Evolutionary conservation across 768 basidiomycete genomes (phyloP).

Genomic region (Rhodosporidiobolus sp.): DNA sequence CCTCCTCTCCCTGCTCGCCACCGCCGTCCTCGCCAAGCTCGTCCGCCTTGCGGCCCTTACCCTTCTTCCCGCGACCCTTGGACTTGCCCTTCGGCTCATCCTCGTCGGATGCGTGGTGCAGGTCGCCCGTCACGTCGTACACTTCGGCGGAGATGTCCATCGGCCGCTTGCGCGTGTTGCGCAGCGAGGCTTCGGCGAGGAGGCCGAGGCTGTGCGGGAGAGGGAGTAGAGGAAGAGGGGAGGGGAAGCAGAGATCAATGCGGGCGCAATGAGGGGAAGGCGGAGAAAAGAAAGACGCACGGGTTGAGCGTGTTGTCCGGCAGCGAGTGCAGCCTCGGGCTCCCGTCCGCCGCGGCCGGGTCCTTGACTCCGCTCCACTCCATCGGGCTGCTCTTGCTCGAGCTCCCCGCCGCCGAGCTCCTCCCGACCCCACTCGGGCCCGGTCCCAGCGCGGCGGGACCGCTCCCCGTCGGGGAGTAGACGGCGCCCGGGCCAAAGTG

Average conservation of each 20-base stretch:
- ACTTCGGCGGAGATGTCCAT: conserved; percentile 29
- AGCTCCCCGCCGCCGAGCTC: conserved; percentile 3
- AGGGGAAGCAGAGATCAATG: background rate
- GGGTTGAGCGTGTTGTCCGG: conserved; percentile 92
- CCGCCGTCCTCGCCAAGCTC: no score
- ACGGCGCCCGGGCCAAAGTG: background rate
- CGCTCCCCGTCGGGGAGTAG: background rate
- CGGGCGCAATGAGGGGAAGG: no score
- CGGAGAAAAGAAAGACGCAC: background rate
- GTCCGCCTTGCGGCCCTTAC: no score
- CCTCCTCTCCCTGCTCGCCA: no score
- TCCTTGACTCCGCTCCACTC: conserved; percentile 40
- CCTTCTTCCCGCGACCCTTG: no score
- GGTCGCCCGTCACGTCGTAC: conserved; percentile 29
- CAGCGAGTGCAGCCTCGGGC: conserved; percentile 82
- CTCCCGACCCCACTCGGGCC: background rate
- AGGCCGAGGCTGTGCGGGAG: conserved; percentile 59
- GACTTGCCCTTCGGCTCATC: conserved; percentile 3
- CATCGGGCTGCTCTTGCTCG: conserved; percentile 24
- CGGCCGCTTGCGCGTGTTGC: conserved; percentile 38
- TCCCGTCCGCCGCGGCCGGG: conserved; percentile 53
- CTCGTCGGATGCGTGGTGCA: conserved; percentile 9
- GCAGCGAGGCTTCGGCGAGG: conserved; percentile 62
- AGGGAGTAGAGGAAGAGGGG: no score
- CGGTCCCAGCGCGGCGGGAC: background rate